phyloP scores from a whole-genome alignment of 2,329 filamentous ascomycete species.

The Leptographium lundbergii region DNA sequence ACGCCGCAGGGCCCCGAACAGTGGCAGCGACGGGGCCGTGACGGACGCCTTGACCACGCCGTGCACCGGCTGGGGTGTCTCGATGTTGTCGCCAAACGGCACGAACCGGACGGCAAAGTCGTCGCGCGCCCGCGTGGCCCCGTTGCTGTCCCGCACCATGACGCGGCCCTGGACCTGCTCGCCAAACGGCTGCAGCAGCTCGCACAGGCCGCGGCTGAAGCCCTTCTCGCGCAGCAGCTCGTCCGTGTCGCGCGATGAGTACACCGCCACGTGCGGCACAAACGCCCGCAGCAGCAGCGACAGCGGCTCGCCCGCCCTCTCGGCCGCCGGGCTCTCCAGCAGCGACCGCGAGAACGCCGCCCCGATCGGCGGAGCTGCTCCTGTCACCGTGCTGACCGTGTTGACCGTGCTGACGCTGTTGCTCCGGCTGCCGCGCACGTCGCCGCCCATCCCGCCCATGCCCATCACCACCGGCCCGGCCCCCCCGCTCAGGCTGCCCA shows the following conservation, averaged over 20 bases:
- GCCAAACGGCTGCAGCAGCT: slow-evolving; percentile 81
- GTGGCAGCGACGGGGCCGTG: slow-evolving; percentile 3
- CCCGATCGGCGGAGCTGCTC: slow-evolving; percentile 18
- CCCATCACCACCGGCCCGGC: background rate
- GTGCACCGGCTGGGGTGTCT: slow-evolving; percentile 31
- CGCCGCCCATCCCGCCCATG: too few relatives aligned
- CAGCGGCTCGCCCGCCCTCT: slow-evolving; percentile 9
- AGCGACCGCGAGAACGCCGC: slow-evolving; percentile 29
- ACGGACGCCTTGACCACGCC: slow-evolving; percentile 18
- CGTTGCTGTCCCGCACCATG: slow-evolving; percentile 79
- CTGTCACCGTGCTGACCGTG: background rate
- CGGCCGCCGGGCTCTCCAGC: slow-evolving; percentile 7
- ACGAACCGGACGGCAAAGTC: slow-evolving; percentile 86
- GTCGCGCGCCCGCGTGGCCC: slow-evolving; percentile 69
- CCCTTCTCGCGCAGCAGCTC: slow-evolving; percentile 72
- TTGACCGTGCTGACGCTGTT: background rate
- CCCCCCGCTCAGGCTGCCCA: background rate
- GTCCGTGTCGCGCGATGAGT: slow-evolving; percentile 79
- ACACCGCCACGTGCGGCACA: slow-evolving; percentile 77
- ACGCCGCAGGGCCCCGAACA: slow-evolving; percentile 1
- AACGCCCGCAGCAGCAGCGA: slow-evolving; percentile 69
- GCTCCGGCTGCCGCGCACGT: background rate
- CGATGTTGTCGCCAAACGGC: slow-evolving; percentile 48
- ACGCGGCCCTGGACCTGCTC: slow-evolving; percentile 81
- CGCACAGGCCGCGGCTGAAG: slow-evolving; percentile 67